Percentiles rank a stretch among this genome's conserved stretches.
phyloP scores from a whole-genome alignment of 2,329 filamentous ascomycete species.

The Fusarium globosum region DNA sequence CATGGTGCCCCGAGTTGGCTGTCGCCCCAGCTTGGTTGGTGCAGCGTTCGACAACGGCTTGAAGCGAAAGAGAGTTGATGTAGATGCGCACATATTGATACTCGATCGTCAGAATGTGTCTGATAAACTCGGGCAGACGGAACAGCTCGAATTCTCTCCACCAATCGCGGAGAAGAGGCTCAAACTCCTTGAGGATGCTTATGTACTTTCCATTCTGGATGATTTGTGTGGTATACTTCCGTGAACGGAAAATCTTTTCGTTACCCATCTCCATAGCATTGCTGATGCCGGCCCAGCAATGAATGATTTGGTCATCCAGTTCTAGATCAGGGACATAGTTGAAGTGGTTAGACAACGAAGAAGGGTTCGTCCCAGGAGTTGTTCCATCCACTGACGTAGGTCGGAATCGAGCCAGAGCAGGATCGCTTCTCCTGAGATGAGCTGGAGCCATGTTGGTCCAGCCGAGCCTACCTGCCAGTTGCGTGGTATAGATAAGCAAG shows the following conservation, averaged over 20 bases:
- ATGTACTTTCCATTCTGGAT: slow-evolving; percentile 89
- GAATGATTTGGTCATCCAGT: slow-evolving; percentile 76
- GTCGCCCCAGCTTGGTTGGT: slow-evolving; percentile 72
- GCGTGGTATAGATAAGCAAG: slow-evolving; percentile 89
- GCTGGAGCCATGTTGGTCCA: slow-evolving; percentile 94
- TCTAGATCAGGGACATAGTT: slow-evolving; percentile 75
- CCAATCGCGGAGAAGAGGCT: slow-evolving; percentile 82
- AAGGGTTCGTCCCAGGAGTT: slow-evolving; percentile 69
- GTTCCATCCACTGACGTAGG: slow-evolving; percentile 65
- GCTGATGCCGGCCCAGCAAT: slow-evolving; percentile 95
- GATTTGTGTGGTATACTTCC: slow-evolving; percentile 87
- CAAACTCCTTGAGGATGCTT: slow-evolving; percentile 81
- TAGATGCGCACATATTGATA: slow-evolving; percentile 96
- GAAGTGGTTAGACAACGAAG: slow-evolving; percentile 67
- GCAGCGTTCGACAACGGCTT: slow-evolving; percentile 94
- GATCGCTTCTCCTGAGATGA: slow-evolving; percentile 67
- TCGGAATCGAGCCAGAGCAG: slow-evolving; percentile 63
- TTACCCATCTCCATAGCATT: slow-evolving; percentile 93
- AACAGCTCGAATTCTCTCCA: slow-evolving; percentile 84
- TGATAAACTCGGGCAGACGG: slow-evolving; percentile 71
- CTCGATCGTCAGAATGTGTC: slow-evolving; percentile 89
- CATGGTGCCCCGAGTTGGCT: slow-evolving; percentile 50
- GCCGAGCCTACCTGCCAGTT: slow-evolving; percentile 91
- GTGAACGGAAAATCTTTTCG: slow-evolving; percentile 85
- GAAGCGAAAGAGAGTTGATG: slow-evolving; percentile 91